Evolutionary conservation across 306 rosid genomes (phyloP), one percentile per base, ranked within the genome.

Genomic region (Arachis hypogaea): DNA sequence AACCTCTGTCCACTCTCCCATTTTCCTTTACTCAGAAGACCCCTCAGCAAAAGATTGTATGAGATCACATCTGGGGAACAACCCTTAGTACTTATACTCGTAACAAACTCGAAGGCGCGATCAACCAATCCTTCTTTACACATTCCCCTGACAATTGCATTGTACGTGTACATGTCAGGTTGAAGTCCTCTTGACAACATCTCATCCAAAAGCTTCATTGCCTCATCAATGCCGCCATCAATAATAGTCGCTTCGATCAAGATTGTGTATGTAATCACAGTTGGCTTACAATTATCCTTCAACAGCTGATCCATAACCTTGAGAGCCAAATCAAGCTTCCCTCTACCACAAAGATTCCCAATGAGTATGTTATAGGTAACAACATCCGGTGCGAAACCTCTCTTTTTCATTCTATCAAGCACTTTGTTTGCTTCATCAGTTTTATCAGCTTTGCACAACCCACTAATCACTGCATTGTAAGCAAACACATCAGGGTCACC

Each of bases 311-410:
- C 94, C 88, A 86, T 69, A 2, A 86, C 82, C 84, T 79, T 79
- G 9, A 88, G 18, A 30, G 92, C 90, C 65, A 74, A 77, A 4
- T 65, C 86, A 56, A 88, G 89, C 77, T 85, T 88, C 0, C 92
- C 90, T 64, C 87, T 89, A 0, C 82, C 82, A 43, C 94, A 93
- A 36, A 91, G 88, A 78, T 80, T 85, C 61, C 97, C 94, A 52
- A 93, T 88, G 81, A 93, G 83, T 29, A 93, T 93, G 70, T 88
- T 93, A 56, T 91, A 93, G 1, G 98, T 91, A 46, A 93, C 92
- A 66, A 88, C 85, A 73, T 91, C 92, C 9, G 96, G 91, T 6
- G 81, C 71, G 45, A 86, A 88, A 0, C 97, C 98, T 65, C 87
- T 84, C 16, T 60, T 74, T 16, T 81, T 89, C 94, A 91, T 91